Evolutionary conservation across 23 red algal genomes (phyloP).

Genomic region (Rhodosorus marinus): DNA sequence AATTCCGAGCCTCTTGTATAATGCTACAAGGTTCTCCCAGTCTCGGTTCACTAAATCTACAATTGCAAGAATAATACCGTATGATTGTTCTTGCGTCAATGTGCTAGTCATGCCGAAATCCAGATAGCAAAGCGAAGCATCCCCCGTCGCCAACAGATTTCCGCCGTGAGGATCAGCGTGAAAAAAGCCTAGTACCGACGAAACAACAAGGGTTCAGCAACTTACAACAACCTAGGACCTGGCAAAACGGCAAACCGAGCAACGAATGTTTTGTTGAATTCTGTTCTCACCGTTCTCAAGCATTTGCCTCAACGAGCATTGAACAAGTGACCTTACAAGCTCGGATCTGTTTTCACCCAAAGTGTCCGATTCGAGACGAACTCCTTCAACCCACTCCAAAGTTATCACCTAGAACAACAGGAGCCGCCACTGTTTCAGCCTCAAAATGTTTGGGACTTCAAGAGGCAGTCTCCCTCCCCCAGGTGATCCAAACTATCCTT

Average conservation of each 20-base stretch:
- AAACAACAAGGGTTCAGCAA: no score
- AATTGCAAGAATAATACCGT: constrained; percentile 96
- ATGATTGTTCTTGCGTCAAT: constrained; percentile 66
- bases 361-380: constrained; percentile 33
- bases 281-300: no score
- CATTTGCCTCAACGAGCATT: constrained; percentile 97
- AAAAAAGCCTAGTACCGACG: constrained; percentile 96
- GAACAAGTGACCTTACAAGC: constrained; percentile 73
- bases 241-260: no score
- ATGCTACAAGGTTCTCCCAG: constrained; percentile 59
- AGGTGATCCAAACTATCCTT: no score
- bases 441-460: no score
- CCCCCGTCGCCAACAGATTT: constrained; percentile 70
- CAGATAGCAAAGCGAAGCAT: constrained; percentile 75
- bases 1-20: constrained; percentile 87
- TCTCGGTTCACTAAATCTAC: constrained; percentile 98
- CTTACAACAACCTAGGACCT: no score
- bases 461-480: no score
- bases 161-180: constrained; percentile 96
- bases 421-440: no score
- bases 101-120: constrained; percentile 98
- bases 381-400: constrained; percentile 93
- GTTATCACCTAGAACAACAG: constrained; percentile 58
- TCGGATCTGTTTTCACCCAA: constrained; percentile 32
- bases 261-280: no score